A percentile compares a stretch with the other conserved stretches of the same genome.
Evolutionary conservation across 2,329 filamentous ascomycete species (phyloP).

Genomic region (Dothistroma pini): DNA sequence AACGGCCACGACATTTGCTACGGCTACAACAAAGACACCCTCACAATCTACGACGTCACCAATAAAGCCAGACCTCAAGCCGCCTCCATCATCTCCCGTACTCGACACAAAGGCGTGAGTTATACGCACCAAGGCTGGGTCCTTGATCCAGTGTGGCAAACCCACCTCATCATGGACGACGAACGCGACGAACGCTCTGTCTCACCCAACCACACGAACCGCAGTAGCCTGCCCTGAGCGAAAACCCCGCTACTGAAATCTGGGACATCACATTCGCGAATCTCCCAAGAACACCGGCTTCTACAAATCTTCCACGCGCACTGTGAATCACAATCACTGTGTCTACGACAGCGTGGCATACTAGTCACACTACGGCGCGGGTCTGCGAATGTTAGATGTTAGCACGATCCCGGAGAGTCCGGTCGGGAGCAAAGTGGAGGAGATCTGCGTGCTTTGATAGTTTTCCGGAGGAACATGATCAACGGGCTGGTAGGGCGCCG

Average conservation of each 20-base stretch:
- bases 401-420: slow-evolving; percentile 41
- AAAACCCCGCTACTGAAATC: slow-evolving; percentile 51
- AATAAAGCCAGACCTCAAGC: slow-evolving; percentile 37
- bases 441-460: slow-evolving; percentile 52
- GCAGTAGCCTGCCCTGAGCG: slow-evolving; percentile 33
- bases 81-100: slow-evolving; percentile 46
- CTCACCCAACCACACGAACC: slow-evolving; percentile 34
- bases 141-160: slow-evolving; percentile 44
- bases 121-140: slow-evolving; percentile 57
- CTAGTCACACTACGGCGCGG: slow-evolving; percentile 39
- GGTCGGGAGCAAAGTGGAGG: slow-evolving; percentile 45
- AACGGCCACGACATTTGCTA: slow-evolving; percentile 50
- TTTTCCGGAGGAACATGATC: slow-evolving; percentile 50
- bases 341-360: slow-evolving; percentile 37
- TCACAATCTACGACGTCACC: slow-evolving; percentile 47
- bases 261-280: slow-evolving; percentile 47
- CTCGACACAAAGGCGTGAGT: slow-evolving; percentile 46
- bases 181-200: slow-evolving; percentile 51
- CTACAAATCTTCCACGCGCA: slow-evolving; percentile 36
- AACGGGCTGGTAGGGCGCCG: slow-evolving; percentile 36
- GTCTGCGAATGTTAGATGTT: slow-evolving; percentile 37
- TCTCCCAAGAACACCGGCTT: slow-evolving; percentile 41
- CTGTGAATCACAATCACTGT: slow-evolving; percentile 45
- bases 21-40: slow-evolving; percentile 50
- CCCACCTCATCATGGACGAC: slow-evolving; percentile 52